A percentile compares a stretch with the other conserved stretches of the same genome.
These are phyloP conservation scores for Funneliformis geosporum DNA, from an alignment of 192 early-diverging fungal species.

Conservation along the genomic window DNA sequence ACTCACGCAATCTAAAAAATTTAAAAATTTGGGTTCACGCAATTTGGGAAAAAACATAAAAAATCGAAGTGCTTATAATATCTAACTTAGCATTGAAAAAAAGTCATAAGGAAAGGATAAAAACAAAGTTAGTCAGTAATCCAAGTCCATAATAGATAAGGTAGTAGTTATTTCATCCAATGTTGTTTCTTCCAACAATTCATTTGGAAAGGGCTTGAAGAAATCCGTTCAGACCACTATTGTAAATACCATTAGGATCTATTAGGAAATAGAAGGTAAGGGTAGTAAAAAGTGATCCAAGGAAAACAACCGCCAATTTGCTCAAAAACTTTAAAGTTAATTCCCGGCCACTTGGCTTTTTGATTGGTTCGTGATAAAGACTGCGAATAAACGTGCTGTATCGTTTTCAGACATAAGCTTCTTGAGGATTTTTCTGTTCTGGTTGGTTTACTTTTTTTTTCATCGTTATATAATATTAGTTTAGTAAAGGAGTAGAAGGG, in stretches of 20 bases:
- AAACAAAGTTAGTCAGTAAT: slow-evolving; percentile 2
- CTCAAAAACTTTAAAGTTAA: background rate
- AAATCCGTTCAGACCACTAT: slow-evolving; percentile 14
- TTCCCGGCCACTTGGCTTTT: background rate
- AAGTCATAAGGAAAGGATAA: background rate
- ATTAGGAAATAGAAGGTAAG: slow-evolving; percentile 24
- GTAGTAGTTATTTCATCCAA: slow-evolving; percentile 1
- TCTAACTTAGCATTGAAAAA: slow-evolving; percentile 21
- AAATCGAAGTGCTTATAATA: slow-evolving; percentile 20
- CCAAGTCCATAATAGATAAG: slow-evolving; percentile 18
- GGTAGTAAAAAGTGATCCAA: slow-evolving; percentile 18
- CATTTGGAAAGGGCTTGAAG: slow-evolving; percentile 10
- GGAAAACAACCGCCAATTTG: slow-evolving; percentile 13
- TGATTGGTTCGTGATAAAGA: slow-evolving; percentile 17
- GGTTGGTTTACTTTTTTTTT: slow-evolving; percentile 1
- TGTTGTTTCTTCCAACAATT: background rate
- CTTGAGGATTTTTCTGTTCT: background rate
- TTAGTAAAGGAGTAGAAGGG: slow-evolving; percentile 4
- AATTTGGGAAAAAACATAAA: slow-evolving; percentile 25
- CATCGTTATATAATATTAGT: background rate
- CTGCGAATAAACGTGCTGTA: slow-evolving; percentile 18
- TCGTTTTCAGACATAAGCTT: slow-evolving; percentile 7
- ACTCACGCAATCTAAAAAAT: slow-evolving; percentile 4
- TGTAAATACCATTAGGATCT: slow-evolving; percentile 13
- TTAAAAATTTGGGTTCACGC: slow-evolving; percentile 16